Evolutionary conservation across 2,329 filamentous ascomycete genomes (phyloP).

Genomic region (Chalaropsis thielavioides): DNA sequence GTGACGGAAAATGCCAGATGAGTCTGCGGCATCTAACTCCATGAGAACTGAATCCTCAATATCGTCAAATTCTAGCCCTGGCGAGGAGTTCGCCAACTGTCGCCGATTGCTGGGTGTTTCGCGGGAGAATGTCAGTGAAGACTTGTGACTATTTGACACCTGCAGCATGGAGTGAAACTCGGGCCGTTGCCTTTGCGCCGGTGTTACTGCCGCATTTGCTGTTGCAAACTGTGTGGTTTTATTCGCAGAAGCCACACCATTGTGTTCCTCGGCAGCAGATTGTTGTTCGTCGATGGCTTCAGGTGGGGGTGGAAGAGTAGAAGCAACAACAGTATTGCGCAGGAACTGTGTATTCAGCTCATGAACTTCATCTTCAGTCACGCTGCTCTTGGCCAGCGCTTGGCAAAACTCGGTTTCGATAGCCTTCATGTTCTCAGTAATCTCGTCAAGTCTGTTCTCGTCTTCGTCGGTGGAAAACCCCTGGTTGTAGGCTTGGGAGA

Average conservation of each 20-base stretch:
- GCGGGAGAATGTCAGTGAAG: not conserved
- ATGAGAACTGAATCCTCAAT: slow-evolving; percentile 15
- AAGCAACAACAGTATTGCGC: slow-evolving; percentile 4
- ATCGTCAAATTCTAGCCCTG: slow-evolving; percentile 7
- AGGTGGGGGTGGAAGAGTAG: slow-evolving; percentile 6
- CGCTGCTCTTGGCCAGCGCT: slow-evolving; percentile 4
- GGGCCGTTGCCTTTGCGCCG: not conserved
- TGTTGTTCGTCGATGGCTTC: not conserved
- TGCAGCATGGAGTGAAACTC: not conserved
- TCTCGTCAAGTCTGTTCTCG: slow-evolving; percentile 35
- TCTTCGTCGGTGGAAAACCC: slow-evolving; percentile 38
- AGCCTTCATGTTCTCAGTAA: slow-evolving; percentile 29
- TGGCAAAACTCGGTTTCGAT: slow-evolving; percentile 11
- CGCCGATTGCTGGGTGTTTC: not conserved
- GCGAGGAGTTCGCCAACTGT: not conserved
- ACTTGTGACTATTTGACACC: not conserved
- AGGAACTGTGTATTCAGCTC: slow-evolving; percentile 9
- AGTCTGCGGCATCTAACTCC: slow-evolving; percentile 9
- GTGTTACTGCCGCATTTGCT: not conserved
- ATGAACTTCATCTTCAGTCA: slow-evolving; percentile 7
- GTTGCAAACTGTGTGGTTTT: not conserved
- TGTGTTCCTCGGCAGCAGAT: not conserved
- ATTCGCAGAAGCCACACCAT: not conserved
- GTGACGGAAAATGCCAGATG: not conserved
- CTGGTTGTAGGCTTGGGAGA: slow-evolving; percentile 37